Evolutionary conservation across 2,329 filamentous ascomycete genomes (phyloP), one percentile per base, ranked within the genome.

Genomic region (Paecilomyces sp.): DNA sequence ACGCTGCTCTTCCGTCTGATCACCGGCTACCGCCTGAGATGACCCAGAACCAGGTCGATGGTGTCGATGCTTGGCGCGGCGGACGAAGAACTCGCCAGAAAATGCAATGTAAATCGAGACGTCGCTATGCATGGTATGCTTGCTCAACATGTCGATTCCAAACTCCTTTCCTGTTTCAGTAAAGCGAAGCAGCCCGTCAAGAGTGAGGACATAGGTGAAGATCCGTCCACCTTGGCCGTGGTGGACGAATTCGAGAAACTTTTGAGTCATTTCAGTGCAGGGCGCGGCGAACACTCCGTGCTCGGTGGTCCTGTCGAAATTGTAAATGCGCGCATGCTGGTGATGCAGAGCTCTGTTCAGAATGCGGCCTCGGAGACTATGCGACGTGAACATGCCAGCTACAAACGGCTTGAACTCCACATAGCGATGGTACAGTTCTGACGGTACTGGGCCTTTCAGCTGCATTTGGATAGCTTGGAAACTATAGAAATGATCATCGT

Each of bases 151-250:
- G 76, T 97, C 93, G 68, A 97, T 91, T 57, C 92, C 91, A 61
- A 97, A 97, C 68, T 97, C 92, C 67, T 94, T 94, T 31, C 93
- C 93, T 0, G 93, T 97, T 74, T 97, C 93, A 0, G 93, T 97
- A 76, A 97, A 97, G 54, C 92, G 88, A 70, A 95, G 84, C 57
- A 93, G 82, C 4, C 88, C 89, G 69, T 97, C 93, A 6, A 97
- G 82, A 0, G 91, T 96, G 24, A 97, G 79, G 28, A 97, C 88
- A 67, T 97, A 97, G 24, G 93, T 97, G 70, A 94, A 97, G 59
- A 95, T 85, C 12, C 92, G 86, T 1, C 89, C 89, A 18, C 91
- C 92, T 67, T 94, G 85, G 68, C 93, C 92, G 70, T 89, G 93
- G 68, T 96, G 91, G 0, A 87, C 89, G 68, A 97, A 86, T 60